Percentiles rank a stretch among this genome's conserved stretches.
phyloP scores from a whole-genome alignment of 2,329 filamentous ascomycete genomes.

The Ophiostoma sp. region DNA sequence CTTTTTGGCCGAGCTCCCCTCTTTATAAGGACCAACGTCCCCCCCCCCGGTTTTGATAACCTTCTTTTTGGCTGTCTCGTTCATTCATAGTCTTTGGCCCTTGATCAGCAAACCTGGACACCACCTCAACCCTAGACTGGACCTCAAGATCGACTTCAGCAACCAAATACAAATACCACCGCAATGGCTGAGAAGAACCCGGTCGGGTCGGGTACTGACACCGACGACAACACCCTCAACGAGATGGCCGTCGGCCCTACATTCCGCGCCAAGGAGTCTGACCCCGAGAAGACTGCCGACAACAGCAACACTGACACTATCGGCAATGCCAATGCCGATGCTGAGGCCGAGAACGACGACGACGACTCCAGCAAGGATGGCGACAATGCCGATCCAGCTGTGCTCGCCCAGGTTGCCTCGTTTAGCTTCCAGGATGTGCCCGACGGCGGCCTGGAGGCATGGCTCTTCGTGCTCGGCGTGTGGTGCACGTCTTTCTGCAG shows the following conservation, averaged over 20 bases:
- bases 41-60: neutral
- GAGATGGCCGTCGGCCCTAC: neutral
- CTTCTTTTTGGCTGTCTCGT: neutral
- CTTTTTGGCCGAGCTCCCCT: neutral
- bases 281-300: constrained; percentile 17
- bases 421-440: constrained; percentile 23
- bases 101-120: neutral
- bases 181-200: constrained; percentile 16
- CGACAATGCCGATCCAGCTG: neutral
- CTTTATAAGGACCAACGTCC: neutral
- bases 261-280: constrained; percentile 17
- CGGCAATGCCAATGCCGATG: neutral
- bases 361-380: neutral
- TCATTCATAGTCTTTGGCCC: neutral
- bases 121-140: neutral
- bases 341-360: neutral
- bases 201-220: constrained; percentile 17
- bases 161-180: neutral
- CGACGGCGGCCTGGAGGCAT: constrained; percentile 33
- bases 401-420: neutral
- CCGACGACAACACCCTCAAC: constrained; percentile 21
- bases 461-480: constrained; percentile 39
- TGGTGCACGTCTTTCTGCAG: constrained; percentile 41
- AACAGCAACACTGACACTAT: neutral
- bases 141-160: neutral